Evolutionary conservation across 1,284 basidiomycete genomes (phyloP), one percentile per base, ranked within the genome.

Genomic region (Ganoderma lucidum): DNA sequence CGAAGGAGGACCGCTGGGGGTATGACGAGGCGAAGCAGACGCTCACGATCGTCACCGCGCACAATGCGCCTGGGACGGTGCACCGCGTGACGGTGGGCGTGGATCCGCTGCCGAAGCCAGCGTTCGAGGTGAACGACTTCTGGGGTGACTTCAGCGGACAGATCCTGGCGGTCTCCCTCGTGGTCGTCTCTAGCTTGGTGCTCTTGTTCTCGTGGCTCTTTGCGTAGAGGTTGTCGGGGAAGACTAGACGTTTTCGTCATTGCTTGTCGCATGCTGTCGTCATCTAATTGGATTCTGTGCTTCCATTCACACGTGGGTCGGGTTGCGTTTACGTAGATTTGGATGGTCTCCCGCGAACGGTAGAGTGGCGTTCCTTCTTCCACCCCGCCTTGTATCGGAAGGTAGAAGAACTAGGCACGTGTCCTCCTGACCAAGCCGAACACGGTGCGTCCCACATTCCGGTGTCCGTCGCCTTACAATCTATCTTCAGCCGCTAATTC

Each of bases 1-100:
- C 75, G 23, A 69, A 81, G 2, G 82, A 80, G 0, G 90, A 90
- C 67, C 77, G 73, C 28, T 87, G 85, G 70, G 60, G 75, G 2
- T 87, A 93, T 77, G 91, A 93, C 71, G 84, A 85, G 73, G 75
- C 77, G 3, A 81, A 87, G 51, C 93, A 94, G 80, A 94, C 93
- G 0, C 79, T 94, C 56, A 92, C 87, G 70, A 81, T 94, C 70
- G 83, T 89, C 45, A 80, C 86, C 14, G 73, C 76, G 30, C 80
- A 86, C 63, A 80, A 81, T n/a, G 78, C 76, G 0, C 83, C 87
- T 17, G 84, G 85, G 2, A 81, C 79, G 64, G 78, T 76, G 23
- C 86, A 90, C 72, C 81, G 80, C 35, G 79, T 93, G 15, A 76
- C 74, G 4, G 87, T 94, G 15, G 82, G 83, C 12, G 78, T 93